These are phyloP conservation scores for Excoecaria cochinchinensis DNA, from an alignment of 345 rosid species.

Conservation along the genomic window DNA sequence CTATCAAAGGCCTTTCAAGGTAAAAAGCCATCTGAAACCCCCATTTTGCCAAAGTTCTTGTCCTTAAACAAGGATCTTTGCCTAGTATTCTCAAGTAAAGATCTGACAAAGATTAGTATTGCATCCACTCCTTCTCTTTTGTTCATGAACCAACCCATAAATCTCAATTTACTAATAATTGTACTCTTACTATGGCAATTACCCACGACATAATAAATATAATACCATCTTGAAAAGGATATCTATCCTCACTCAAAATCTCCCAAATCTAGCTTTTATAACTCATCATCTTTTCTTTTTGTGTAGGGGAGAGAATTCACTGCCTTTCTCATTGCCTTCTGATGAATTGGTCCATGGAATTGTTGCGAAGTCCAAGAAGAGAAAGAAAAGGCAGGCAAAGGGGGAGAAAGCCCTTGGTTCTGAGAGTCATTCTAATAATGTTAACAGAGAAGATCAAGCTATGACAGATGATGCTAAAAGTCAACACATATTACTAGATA, in stretches of 20 bases:
- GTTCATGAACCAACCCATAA: neutral
- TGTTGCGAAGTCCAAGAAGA: slow-evolving; percentile 2
- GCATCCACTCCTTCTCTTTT: neutral
- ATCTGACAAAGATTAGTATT: neutral
- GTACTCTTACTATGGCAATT: neutral
- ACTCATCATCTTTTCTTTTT: neutral
- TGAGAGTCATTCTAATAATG: neutral
- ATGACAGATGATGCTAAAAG: neutral
- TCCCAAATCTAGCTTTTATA: neutral
- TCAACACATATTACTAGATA: neutral
- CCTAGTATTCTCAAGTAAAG: neutral
- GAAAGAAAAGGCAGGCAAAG: slow-evolving; percentile 13
- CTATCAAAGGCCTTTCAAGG: neutral
- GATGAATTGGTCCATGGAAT: neutral
- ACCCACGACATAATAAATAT: neutral
- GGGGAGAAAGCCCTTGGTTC: neutral
- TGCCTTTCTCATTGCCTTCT: slow-evolving; percentile 11
- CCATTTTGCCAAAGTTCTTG: neutral
- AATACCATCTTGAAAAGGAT: neutral
- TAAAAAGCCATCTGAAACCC: neutral
- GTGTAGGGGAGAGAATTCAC: slow-evolving; percentile 1
- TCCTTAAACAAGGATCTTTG: neutral
- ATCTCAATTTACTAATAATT: neutral
- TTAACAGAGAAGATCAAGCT: neutral
- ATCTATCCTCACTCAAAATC: neutral